A percentile compares a stretch with the other conserved stretches of the same genome.
These are phyloP conservation scores for Beauveria rudraprayagi DNA, from an alignment of 2,329 filamentous ascomycete species.

Conservation along the genomic window DNA sequence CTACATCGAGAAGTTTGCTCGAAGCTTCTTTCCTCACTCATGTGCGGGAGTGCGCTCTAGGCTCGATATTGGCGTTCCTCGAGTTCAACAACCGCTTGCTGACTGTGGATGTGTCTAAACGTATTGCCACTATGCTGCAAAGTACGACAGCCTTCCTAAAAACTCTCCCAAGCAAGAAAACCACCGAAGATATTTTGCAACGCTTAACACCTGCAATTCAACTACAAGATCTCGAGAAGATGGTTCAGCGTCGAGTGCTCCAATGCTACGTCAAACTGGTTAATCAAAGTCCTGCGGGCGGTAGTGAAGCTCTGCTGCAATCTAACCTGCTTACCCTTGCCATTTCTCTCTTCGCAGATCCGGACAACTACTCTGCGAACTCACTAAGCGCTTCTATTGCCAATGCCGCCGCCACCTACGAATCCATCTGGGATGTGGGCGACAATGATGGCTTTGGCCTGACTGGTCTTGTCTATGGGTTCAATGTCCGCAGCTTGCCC, in stretches of 20 bases:
- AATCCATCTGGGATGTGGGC: constrained; percentile 88
- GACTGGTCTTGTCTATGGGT: constrained; percentile 73
- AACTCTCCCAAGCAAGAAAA: constrained; percentile 73
- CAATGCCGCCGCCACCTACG: constrained; percentile 80
- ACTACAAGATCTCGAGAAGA: constrained; percentile 80
- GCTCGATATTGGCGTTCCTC: constrained; percentile 84
- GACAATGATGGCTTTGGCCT: constrained; percentile 95
- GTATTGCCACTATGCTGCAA: constrained; percentile 88
- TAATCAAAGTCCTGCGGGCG: constrained; percentile 75
- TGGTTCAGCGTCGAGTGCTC: constrained; percentile 86
- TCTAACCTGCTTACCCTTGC: constrained; percentile 86
- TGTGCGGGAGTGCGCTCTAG: constrained; percentile 87
- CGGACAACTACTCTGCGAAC: constrained; percentile 76
- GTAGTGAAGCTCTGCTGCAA: constrained; percentile 78
- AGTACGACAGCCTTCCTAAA: constrained; percentile 88
- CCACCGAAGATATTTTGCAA: constrained; percentile 77
- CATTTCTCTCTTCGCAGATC: constrained; percentile 86
- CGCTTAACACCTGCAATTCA: constrained; percentile 78
- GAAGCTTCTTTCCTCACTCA: constrained; percentile 92
- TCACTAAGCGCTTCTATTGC: constrained; percentile 88
- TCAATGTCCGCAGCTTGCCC: constrained; percentile 61
- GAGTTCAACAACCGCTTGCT: constrained; percentile 88
- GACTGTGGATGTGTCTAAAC: constrained; percentile 88
- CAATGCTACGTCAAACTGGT: constrained; percentile 93
- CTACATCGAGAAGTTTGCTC: constrained; percentile 70